Evolutionary conservation across 441 rosid species (phyloP), one percentile per base, ranked within the genome.

Genomic region (Erodium texanum): DNA sequence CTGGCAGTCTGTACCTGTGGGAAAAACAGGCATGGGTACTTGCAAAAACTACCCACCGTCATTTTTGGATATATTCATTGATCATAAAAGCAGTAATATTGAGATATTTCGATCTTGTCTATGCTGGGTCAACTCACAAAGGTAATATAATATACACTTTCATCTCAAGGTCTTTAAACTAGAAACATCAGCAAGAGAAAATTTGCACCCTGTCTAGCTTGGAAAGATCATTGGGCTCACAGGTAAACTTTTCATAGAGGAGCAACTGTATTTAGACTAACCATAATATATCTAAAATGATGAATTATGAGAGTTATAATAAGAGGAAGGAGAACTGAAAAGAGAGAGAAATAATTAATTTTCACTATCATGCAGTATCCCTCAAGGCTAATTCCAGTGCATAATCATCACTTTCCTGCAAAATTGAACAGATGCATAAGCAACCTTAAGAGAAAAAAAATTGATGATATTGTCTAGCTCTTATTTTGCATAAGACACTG

Each of bases 331-430:
- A 62, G n/a, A 62, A 19, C 22, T 43, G 62, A 36, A 61, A 22
- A 27, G 66, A 58, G 32, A 41, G 24, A 29, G 63, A 20, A 48
- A 64, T 41, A 29, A 24, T 58, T 20, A 58, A 24, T 22, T 58
- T 23, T 5, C 29, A 58, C 22, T 68, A 24, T 66, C 41, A 62
- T 23, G 24, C 12, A 24, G 23, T 16, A 45, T 59, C 64, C 62
- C 77, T 96, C 89, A 86, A 71, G 66, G 97, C 96, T 61, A 93
- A 81, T 85, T 93, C 97, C 68, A 93, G 79, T 16, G 98, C 97
- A 73, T 90, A 93, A 74, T 93, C 96, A 29, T 93, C 98, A 76
- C 94, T 86, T 67, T 93, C 98, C 96, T 93, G 90, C 67, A 65
- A 74, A 58, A 72, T 65, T 68, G 48, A 74, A 70, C 20, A 65